phyloP scores from a whole-genome alignment of 495 filamentous ascomycete genomes.

The Hypoxylon crocopeplum region DNA sequence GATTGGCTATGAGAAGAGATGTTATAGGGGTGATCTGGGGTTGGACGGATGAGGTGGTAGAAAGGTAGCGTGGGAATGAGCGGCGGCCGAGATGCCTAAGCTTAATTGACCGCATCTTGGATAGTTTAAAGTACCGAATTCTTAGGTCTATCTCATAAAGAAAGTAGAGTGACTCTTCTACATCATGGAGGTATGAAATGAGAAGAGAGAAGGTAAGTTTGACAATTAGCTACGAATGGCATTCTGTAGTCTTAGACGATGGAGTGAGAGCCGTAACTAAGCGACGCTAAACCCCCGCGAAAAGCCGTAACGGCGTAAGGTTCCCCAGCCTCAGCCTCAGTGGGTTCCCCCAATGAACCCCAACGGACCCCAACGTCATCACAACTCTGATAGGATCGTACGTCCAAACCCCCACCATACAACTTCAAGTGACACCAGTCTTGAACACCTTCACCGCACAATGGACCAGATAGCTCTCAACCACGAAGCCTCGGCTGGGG shows the following conservation, averaged over 20 bases:
- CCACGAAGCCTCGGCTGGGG: conserved; percentile 75
- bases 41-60: conserved; percentile 37
- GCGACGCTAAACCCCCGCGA: conserved; percentile 30
- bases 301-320: conserved; percentile 16
- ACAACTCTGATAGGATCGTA: neutral
- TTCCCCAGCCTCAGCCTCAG: conserved; percentile 11
- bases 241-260: conserved; percentile 2
- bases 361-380: conserved; percentile 18
- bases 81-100: conserved; percentile 32
- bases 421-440: conserved; percentile 15
- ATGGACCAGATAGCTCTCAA: conserved; percentile 68
- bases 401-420: neutral
- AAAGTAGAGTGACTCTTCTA: neutral
- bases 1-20: conserved; percentile 93
- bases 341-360: conserved; percentile 3
- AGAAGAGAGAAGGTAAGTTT: neutral
- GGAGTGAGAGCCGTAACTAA: conserved; percentile 29
- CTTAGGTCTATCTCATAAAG: neutral
- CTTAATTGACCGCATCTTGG: conserved; percentile 43
- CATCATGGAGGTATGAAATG: neutral
- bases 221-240: neutral
- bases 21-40: conserved; percentile 63
- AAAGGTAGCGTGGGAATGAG: conserved; percentile 32
- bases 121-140: neutral
- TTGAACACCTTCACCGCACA: neutral